phyloP scores from a whole-genome alignment of 805 yeast genomes.

The Kodamaea sagamina region DNA sequence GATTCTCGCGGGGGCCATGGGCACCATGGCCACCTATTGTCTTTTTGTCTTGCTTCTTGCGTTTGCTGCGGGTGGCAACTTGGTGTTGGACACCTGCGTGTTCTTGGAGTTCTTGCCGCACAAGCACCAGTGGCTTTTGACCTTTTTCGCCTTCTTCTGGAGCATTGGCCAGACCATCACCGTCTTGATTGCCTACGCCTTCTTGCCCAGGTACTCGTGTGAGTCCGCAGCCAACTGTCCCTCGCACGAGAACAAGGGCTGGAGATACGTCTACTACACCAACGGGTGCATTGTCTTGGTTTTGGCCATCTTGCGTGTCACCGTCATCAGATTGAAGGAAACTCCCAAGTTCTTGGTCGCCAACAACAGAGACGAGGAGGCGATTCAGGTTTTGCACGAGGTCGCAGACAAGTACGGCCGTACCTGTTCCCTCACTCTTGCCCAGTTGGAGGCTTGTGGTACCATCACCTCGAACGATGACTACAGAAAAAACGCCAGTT shows the following conservation, averaged over 20 bases:
- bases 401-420: constrained; percentile 38
- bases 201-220: constrained; percentile 53
- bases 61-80: constrained; percentile 58
- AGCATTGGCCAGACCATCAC: constrained; percentile 57
- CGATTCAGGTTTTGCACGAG: constrained; percentile 42
- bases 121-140: constrained; percentile 51
- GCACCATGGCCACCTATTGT: constrained; percentile 50
- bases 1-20: constrained; percentile 56
- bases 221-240: constrained; percentile 43
- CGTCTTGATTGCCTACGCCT: constrained; percentile 55
- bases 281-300: constrained; percentile 48
- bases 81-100: constrained; percentile 55
- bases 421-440: constrained; percentile 24
- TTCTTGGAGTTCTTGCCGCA: constrained; percentile 56
- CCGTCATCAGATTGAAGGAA: constrained; percentile 45
- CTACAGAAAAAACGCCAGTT: constrained; percentile 17
- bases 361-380: constrained; percentile 53
- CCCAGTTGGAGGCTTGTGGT: constrained; percentile 24
- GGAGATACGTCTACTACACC: constrained; percentile 57
- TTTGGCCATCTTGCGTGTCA: constrained; percentile 36
- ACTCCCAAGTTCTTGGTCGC: constrained; percentile 59
- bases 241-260: constrained; percentile 52
- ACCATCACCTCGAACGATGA: constrained; percentile 21
- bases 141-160: constrained; percentile 43
- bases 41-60: constrained; percentile 47